Conservation (phyloP, 2,329 filamentous ascomycete genomes). For the Stachybotrys chlorohalonatus region DNA sequence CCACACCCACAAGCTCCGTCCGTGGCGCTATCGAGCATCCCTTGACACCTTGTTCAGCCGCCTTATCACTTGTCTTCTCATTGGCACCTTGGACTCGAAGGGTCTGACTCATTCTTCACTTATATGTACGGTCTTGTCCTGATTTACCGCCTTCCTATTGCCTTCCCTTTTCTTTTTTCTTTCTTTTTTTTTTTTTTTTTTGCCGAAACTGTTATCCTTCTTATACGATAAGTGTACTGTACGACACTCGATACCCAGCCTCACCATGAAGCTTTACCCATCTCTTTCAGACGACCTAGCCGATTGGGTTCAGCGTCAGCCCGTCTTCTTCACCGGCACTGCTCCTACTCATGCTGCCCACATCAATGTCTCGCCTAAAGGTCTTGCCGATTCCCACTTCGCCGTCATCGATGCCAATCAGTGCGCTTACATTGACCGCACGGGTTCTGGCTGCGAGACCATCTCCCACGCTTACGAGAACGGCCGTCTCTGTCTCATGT, state of each 20-base stretch:
- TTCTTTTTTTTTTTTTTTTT: background rate
- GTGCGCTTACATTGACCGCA: conserved; percentile 65
- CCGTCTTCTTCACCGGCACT: conserved; percentile 68
- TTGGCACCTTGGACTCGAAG: too few species aligned
- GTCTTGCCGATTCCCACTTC: conserved; percentile 53
- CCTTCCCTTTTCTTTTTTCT: background rate
- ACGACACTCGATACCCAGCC: background rate
- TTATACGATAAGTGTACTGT: background rate
- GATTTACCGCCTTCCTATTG: background rate
- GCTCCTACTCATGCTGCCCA: conserved; percentile 59
- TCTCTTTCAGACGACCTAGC: conserved; percentile 46
- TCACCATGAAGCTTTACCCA: conserved; percentile 50
- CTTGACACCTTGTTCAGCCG: too few species aligned
- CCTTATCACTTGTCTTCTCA: too few species aligned
- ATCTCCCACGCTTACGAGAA: conserved; percentile 71
- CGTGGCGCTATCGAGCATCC: too few species aligned
- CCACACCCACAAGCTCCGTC: too few species aligned
- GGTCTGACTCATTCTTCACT: background rate
- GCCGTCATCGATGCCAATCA: conserved; percentile 47
- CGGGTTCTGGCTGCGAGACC: conserved; percentile 68
- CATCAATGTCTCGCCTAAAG: conserved; percentile 72
- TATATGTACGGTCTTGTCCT: background rate
- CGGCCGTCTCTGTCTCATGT: conserved; percentile 65
- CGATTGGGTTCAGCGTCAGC: conserved; percentile 57
- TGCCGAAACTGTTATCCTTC: background rate